phyloP scores from a whole-genome alignment of 768 basidiomycete species.

The Macrolepiota fuliginosa region DNA sequence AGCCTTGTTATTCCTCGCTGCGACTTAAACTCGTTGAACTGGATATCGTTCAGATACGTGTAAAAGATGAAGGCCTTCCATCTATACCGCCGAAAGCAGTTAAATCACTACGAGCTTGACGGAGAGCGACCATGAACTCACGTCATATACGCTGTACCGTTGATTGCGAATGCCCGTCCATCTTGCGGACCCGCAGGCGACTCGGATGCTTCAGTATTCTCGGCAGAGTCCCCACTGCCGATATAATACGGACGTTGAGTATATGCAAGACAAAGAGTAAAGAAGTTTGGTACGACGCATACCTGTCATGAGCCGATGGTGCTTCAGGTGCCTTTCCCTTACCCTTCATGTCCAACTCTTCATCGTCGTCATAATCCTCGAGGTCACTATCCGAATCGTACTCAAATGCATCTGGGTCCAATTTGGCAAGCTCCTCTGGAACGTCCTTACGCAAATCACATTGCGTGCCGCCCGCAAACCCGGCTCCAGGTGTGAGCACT shows the following conservation, averaged over 20 bases:
- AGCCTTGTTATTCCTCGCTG: neutral
- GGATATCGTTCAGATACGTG: conserved; percentile 8
- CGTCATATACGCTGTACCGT: conserved; percentile 3
- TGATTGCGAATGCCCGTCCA: conserved; percentile 4
- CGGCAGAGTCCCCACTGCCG: neutral
- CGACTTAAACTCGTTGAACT: conserved; percentile 8
- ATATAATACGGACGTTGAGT: neutral
- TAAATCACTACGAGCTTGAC: neutral
- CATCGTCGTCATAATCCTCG: neutral
- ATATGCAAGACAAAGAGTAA: neutral
- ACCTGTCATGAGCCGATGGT: neutral
- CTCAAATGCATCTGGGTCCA: conserved; percentile 5
- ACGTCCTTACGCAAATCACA: neutral
- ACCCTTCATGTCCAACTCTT: neutral
- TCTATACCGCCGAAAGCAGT: neutral
- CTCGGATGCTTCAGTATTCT: neutral
- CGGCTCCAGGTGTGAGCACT: conserved; percentile 2
- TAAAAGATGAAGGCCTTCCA: conserved; percentile 13
- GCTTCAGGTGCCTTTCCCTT: neutral
- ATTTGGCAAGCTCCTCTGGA: neutral
- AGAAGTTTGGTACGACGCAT: no score
- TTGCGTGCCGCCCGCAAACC: neutral
- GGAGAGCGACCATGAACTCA: neutral
- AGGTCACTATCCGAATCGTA: conserved; percentile 14
- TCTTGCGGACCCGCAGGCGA: neutral